Conservation (phyloP, 495 filamentous ascomycete species). For the Daldinia caldariorum region DNA sequence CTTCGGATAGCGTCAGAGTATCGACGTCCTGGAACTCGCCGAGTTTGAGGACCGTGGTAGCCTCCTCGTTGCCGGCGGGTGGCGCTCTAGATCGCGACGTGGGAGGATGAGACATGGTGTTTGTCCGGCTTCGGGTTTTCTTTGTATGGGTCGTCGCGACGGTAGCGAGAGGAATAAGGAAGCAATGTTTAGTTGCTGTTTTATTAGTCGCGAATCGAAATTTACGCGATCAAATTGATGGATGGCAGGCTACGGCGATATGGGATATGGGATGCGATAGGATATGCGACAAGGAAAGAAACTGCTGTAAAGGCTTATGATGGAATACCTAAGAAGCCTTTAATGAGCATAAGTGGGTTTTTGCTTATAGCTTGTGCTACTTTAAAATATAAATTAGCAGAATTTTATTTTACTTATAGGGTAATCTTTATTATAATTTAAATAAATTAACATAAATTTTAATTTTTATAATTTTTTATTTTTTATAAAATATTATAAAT, state of each 20-base stretch:
- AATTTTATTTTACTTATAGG: too few relatives aligned
- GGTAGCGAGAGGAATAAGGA: neutral
- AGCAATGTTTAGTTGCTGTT: slow-evolving; percentile 1
- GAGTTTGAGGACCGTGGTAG: slow-evolving; percentile 78
- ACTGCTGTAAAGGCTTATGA: too few relatives aligned
- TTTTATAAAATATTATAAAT: too few relatives aligned
- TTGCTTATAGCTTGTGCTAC: too few relatives aligned
- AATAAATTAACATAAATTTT: too few relatives aligned
- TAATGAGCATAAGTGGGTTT: too few relatives aligned
- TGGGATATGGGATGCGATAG: slow-evolving; percentile 6
- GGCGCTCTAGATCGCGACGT: slow-evolving; percentile 78
- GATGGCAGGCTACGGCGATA: neutral
- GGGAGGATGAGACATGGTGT: slow-evolving; percentile 50
- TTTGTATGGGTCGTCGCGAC: slow-evolving; percentile 3
- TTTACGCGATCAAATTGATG: slow-evolving; percentile 1
- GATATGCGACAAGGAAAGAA: slow-evolving; percentile 29
- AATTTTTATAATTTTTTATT: too few relatives aligned
- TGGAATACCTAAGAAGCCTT: too few relatives aligned
- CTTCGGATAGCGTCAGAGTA: slow-evolving; percentile 87
- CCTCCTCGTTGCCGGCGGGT: slow-evolving; percentile 87
- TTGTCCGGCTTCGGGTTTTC: neutral
- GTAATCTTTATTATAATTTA: too few relatives aligned
- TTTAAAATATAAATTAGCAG: too few relatives aligned
- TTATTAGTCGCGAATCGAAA: slow-evolving; percentile 23
- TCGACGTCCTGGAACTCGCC: slow-evolving; percentile 92